phyloP scores from a whole-genome alignment of 768 basidiomycete genomes.

The Phallus indusiatus region DNA sequence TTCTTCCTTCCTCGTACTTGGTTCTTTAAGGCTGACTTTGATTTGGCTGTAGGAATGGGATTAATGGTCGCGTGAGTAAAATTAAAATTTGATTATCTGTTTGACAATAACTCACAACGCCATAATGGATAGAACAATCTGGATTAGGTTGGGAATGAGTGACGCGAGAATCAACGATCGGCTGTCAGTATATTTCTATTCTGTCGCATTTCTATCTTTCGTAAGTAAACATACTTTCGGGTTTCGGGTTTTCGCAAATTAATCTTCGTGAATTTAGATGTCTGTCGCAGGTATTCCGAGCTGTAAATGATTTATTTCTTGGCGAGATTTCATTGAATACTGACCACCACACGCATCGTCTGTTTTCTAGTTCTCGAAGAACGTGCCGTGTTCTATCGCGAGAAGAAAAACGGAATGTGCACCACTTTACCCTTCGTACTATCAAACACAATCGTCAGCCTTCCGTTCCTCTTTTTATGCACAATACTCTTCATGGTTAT shows the following conservation, averaged over 20 bases:
- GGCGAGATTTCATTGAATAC: no score
- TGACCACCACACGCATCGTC: background rate
- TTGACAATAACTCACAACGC: slow-evolving; percentile 23
- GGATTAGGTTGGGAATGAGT: slow-evolving; percentile 27
- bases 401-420: slow-evolving; percentile 50
- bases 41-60: slow-evolving; percentile 30
- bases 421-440: slow-evolving; percentile 43
- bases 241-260: slow-evolving; percentile 4
- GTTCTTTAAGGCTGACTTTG: slow-evolving; percentile 22
- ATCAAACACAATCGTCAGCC: slow-evolving; percentile 41
- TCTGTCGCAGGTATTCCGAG: slow-evolving; percentile 51
- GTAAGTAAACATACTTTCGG: slow-evolving; percentile 11
- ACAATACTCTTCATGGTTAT: slow-evolving; percentile 39
- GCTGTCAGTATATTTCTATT: slow-evolving; percentile 46
- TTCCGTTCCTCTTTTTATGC: slow-evolving; percentile 47
- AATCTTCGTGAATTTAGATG: slow-evolving; percentile 24
- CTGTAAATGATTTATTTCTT: slow-evolving; percentile 17
- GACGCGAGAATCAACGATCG: slow-evolving; percentile 38
- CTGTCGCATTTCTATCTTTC: slow-evolving; percentile 40
- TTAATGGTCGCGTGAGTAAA: slow-evolving; percentile 34
- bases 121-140: background rate
- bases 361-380: slow-evolving; percentile 35
- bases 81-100: background rate
- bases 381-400: slow-evolving; percentile 45
- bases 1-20: slow-evolving; percentile 17